A percentile compares a stretch with the other conserved stretches of the same genome.
phyloP scores from a whole-genome alignment of 78 protist genomes.

The Dictyostelium citrinum region DNA sequence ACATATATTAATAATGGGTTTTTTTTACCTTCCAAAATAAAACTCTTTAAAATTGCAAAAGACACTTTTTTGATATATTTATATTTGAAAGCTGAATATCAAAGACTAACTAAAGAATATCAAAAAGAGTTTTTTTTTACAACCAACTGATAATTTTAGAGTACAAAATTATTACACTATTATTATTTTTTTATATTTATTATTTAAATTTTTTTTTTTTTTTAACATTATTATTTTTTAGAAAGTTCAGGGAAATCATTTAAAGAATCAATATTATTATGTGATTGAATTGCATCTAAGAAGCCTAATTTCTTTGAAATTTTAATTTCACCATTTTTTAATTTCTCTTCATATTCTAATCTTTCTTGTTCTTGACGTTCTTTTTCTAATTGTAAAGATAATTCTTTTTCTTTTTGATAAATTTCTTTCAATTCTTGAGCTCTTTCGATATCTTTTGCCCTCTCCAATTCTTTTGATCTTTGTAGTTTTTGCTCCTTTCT shows the following conservation, averaged over 20 bases:
- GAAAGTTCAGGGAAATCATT: neutral
- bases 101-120: no score
- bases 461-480: conserved; percentile 22
- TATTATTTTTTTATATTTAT: neutral
- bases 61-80: no score
- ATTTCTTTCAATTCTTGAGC: conserved; percentile 16
- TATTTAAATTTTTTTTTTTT: neutral
- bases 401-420: neutral
- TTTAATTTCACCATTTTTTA: neutral
- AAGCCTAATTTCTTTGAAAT: neutral
- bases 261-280: conserved; percentile 22
- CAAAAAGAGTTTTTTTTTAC: no score
- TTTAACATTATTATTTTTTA: neutral
- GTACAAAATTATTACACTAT: neutral
- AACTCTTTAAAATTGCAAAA: no score
- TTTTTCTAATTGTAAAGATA: neutral
- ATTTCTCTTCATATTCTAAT: conserved; percentile 25
- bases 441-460: conserved; percentile 31
- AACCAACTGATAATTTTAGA: neutral
- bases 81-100: no score
- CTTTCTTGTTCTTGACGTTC: conserved; percentile 11
- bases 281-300: conserved; percentile 11
- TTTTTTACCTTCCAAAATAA: no score
- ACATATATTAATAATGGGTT: no score
- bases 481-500: conserved; percentile 21